Percentiles rank a stretch among this genome's conserved stretches.
Evolutionary conservation across 83 land plant species (phyloP).

Genomic region (Picea abies): DNA sequence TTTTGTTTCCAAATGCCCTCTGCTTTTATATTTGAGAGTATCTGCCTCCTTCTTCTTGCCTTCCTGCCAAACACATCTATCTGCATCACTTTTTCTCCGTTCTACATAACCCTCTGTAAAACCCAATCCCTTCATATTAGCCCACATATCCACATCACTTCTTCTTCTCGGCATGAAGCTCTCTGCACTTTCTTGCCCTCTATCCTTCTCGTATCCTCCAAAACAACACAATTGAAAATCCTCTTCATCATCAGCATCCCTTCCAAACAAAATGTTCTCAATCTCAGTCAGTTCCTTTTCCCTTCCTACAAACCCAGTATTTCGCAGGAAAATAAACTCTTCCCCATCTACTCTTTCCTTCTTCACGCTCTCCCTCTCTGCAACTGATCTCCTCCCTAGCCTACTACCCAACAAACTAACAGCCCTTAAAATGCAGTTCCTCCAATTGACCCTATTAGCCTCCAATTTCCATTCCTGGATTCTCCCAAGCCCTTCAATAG

Average conservation of each 20-base stretch:
- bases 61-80: slow-evolving; percentile 8
- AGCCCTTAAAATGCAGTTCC: slow-evolving; percentile 62
- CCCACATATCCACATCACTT: slow-evolving; percentile 20
- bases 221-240: slow-evolving; percentile 1
- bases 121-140: slow-evolving; percentile 23
- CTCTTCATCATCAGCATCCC: slow-evolving; percentile 29
- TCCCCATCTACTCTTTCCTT: slow-evolving; percentile 28
- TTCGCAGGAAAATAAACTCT: slow-evolving; percentile 74
- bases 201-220: slow-evolving; percentile 1
- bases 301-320: slow-evolving; percentile 68
- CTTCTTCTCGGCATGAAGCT: slow-evolving; percentile 7
- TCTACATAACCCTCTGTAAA: slow-evolving; percentile 61
- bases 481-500: slow-evolving; percentile 62
- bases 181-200: slow-evolving; percentile 1
- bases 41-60: slow-evolving; percentile 37
- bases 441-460: slow-evolving; percentile 73
- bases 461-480: slow-evolving; percentile 71
- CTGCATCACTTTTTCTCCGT: slow-evolving; percentile 16
- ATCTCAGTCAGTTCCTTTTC: slow-evolving; percentile 71
- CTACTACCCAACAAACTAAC: slow-evolving; percentile 56
- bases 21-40: slow-evolving; percentile 22
- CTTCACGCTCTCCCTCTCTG: slow-evolving; percentile 30
- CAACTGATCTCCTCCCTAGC: slow-evolving; percentile 73
- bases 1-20: slow-evolving; percentile 49
- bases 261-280: slow-evolving; percentile 63